A percentile compares a stretch with the other conserved stretches of the same genome.
phyloP scores from a whole-genome alignment of 2,329 filamentous ascomycete species.

The Nothophaeocryptopus gaeumannii region DNA sequence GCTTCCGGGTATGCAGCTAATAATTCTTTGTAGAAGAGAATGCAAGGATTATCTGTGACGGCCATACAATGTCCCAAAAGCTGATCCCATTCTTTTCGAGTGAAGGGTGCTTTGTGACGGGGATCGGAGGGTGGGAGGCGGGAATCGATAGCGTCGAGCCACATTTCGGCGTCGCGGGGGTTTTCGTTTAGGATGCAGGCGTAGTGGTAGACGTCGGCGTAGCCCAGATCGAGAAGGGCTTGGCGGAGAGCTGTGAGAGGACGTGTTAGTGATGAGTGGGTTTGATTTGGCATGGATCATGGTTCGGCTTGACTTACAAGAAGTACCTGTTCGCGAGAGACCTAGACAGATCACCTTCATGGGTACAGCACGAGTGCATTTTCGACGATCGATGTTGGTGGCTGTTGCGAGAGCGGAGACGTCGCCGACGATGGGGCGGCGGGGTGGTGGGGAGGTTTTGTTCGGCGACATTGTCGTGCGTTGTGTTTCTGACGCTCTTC shows the following conservation, averaged over 20 bases:
- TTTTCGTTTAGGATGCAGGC: constrained; percentile 40
- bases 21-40: constrained; percentile 37
- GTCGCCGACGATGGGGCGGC: constrained; percentile 8
- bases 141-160: constrained; percentile 24
- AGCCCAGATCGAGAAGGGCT: constrained; percentile 61
- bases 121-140: constrained; percentile 15
- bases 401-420: constrained; percentile 7
- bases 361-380: constrained; percentile 37
- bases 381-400: constrained; percentile 17
- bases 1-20: constrained; percentile 37
- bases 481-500: background rate
- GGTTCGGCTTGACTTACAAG: constrained; percentile 37
- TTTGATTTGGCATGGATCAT: constrained; percentile 44
- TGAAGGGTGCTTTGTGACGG: constrained; percentile 14
- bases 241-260: constrained; percentile 12
- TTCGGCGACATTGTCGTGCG: background rate
- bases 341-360: constrained; percentile 68
- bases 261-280: constrained; percentile 31
- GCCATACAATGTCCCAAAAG: constrained; percentile 34
- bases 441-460: background rate
- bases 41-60: constrained; percentile 35
- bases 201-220: constrained; percentile 65
- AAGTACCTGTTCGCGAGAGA: constrained; percentile 64
- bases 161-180: constrained; percentile 22
- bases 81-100: constrained; percentile 29